Percentiles rank a stretch among this genome's conserved stretches.
Conservation (phyloP, 2,329 filamentous ascomycete genomes). For the Penicillium sp. region DNA sequence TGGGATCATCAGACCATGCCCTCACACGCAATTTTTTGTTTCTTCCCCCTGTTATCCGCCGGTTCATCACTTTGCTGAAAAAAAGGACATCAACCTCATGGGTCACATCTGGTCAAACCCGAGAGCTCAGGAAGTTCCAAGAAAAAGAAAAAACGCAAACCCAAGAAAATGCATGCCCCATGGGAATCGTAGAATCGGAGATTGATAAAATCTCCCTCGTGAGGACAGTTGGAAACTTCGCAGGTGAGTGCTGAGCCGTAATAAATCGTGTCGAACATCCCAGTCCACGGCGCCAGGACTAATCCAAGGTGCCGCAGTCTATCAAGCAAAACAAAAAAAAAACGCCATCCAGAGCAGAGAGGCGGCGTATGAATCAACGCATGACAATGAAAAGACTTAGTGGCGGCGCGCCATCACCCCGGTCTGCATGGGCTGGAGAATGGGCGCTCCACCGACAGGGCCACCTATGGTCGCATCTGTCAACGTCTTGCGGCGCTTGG, state of each 20-base stretch:
- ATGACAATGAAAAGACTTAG: slow-evolving; percentile 20
- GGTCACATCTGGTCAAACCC: not conserved
- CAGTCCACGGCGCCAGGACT: slow-evolving; percentile 12
- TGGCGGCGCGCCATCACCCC: slow-evolving; percentile 42
- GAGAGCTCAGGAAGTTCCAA: not conserved
- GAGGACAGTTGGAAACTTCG: slow-evolving; percentile 1
- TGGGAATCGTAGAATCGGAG: not conserved
- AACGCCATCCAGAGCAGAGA: slow-evolving; percentile 16
- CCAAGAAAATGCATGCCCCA: slow-evolving; percentile 3
- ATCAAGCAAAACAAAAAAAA: slow-evolving; percentile 16
- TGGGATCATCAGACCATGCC: too few relatives aligned
- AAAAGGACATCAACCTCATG: slow-evolving; percentile 4
- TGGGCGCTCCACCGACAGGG: slow-evolving; percentile 40
- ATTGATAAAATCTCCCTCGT: slow-evolving; percentile 1
- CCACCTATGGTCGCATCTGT: slow-evolving; percentile 56
- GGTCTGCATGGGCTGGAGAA: slow-evolving; percentile 47
- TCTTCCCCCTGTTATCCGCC: not conserved
- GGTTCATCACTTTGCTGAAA: slow-evolving; percentile 11
- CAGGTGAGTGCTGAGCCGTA: slow-evolving; percentile 6
- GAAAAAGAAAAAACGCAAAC: slow-evolving; percentile 1
- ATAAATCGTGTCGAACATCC: slow-evolving; percentile 9
- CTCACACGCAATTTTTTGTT: too few relatives aligned
- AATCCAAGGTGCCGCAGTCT: slow-evolving; percentile 16
- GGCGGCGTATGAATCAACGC: not conserved
- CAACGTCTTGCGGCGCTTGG: slow-evolving; percentile 78